These are phyloP conservation scores for Micractinium conductrix DNA, from an alignment of 139 green algal genomes.

Conservation along the genomic window DNA sequence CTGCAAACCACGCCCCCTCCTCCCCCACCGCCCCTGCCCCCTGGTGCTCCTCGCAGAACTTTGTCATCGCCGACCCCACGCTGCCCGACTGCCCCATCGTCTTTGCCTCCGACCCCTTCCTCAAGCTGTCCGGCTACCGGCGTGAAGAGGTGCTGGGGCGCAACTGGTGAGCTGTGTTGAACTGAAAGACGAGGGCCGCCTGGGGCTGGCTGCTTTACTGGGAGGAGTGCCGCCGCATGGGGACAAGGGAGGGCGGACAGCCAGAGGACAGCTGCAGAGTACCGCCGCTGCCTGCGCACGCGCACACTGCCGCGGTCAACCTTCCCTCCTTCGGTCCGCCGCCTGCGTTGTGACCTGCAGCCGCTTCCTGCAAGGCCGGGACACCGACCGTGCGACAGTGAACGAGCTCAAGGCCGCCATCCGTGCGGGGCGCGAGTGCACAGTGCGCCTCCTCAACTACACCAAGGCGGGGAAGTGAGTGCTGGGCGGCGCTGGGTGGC, in stretches of 20 bases:
- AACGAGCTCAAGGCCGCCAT: constrained; percentile 84
- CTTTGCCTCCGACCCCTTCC: constrained; percentile 91
- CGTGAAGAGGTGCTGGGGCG: constrained; percentile 94
- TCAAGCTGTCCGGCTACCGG: constrained; percentile 93
- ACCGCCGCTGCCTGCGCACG: neutral
- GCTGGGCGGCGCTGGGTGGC: no score
- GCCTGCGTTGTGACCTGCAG: constrained; percentile 52
- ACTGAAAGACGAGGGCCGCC: neutral
- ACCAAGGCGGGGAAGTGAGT: constrained; percentile 79
- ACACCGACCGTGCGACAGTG: constrained; percentile 85
- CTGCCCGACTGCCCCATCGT: constrained; percentile 99
- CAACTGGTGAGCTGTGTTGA: constrained; percentile 76
- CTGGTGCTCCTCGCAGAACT: constrained; percentile 78
- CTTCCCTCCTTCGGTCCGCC: neutral
- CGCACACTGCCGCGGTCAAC: no score
- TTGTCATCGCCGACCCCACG: constrained; percentile 95
- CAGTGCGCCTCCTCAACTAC: constrained; percentile 97
- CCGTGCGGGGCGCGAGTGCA: constrained; percentile 73
- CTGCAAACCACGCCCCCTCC: neutral
- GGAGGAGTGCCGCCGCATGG: neutral
- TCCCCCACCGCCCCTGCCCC: neutral
- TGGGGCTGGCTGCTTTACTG: neutral
- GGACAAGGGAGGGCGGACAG: no score
- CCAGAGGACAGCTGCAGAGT: no score
- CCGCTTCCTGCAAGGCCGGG: constrained; percentile 86